Percentiles rank a stretch among this genome's conserved stretches.
Conservation (phyloP, 164 flowering plant genomes). For the Tetracentron sinense region DNA sequence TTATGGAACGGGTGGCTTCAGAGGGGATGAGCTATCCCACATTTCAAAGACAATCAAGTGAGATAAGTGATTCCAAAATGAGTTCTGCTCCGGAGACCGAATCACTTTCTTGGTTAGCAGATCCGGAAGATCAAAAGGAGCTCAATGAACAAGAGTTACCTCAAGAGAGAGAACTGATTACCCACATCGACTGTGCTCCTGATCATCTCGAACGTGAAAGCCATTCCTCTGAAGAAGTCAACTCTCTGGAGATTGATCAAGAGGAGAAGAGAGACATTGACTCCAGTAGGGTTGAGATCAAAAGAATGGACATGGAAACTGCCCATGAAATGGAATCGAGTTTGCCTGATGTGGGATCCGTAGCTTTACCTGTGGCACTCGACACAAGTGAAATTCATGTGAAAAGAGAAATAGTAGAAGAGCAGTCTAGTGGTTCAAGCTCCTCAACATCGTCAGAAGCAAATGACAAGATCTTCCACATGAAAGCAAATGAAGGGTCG, state of each 20-base stretch:
- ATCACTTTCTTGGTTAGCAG: slow-evolving; percentile 43
- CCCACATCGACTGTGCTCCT: slow-evolving; percentile 28
- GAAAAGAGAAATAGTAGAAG: slow-evolving; percentile 28
- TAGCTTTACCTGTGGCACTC: slow-evolving; percentile 13
- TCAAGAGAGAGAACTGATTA: slow-evolving; percentile 30
- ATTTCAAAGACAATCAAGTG: slow-evolving; percentile 64
- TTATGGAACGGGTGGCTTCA: slow-evolving; percentile 40
- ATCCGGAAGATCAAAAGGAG: slow-evolving; percentile 52
- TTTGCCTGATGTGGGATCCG: slow-evolving; percentile 8
- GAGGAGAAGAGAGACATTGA: slow-evolving; percentile 34
- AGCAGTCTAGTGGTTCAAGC: slow-evolving; percentile 23
- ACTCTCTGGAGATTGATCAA: slow-evolving; percentile 26
- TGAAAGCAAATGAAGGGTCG: slow-evolving; percentile 8
- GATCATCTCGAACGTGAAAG: slow-evolving; percentile 43
- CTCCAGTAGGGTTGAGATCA: slow-evolving; percentile 20
- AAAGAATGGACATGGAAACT: slow-evolving; percentile 25
- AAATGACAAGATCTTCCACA: slow-evolving; percentile 12
- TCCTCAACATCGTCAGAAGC: slow-evolving; percentile 20
- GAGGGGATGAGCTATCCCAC: slow-evolving; percentile 43
- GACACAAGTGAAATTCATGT: slow-evolving; percentile 17
- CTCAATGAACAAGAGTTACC: slow-evolving; percentile 26
- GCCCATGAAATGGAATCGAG: slow-evolving; percentile 20
- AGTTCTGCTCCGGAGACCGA: slow-evolving; percentile 76
- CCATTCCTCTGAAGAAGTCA: slow-evolving; percentile 40
- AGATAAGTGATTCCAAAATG: slow-evolving; percentile 58